Conservation (phyloP, 306 rosid species). For the Gillenia trifoliata region DNA sequence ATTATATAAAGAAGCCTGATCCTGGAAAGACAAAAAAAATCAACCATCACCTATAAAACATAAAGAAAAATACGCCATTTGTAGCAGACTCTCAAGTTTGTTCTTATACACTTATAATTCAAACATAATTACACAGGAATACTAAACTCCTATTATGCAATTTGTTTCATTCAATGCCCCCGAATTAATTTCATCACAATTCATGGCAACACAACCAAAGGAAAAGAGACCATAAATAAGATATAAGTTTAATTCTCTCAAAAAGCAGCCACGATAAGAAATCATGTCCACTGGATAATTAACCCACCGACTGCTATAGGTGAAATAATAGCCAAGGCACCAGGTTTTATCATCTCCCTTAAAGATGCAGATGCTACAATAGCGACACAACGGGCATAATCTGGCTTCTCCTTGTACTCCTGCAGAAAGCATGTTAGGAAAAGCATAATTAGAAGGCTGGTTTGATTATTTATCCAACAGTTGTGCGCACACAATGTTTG, state of each 20-base stretch:
- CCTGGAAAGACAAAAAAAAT: neutral
- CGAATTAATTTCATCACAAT: too few species aligned
- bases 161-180: too few species aligned
- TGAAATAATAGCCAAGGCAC: slow-evolving; percentile 92
- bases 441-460: slow-evolving; percentile 4
- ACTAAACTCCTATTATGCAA: too few species aligned
- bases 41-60: neutral
- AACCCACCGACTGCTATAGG: slow-evolving; percentile 81
- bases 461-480: neutral
- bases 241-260: neutral
- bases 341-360: slow-evolving; percentile 96
- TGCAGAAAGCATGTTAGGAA: slow-evolving; percentile 28
- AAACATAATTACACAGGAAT: too few species aligned
- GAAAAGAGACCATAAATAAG: too few species aligned
- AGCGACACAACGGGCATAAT: slow-evolving; percentile 95
- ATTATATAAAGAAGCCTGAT: neutral
- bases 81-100: neutral
- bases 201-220: too few species aligned
- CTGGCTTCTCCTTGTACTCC: slow-evolving; percentile 96
- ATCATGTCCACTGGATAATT: neutral
- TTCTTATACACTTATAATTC: too few species aligned
- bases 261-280: neutral
- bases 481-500: neutral
- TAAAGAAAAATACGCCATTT: neutral
- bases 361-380: slow-evolving; percentile 94